Percentiles rank a stretch among this genome's conserved stretches.
Evolutionary conservation across 1,284 basidiomycete genomes (phyloP).

Genomic region (Xerocomus minutiporus): DNA sequence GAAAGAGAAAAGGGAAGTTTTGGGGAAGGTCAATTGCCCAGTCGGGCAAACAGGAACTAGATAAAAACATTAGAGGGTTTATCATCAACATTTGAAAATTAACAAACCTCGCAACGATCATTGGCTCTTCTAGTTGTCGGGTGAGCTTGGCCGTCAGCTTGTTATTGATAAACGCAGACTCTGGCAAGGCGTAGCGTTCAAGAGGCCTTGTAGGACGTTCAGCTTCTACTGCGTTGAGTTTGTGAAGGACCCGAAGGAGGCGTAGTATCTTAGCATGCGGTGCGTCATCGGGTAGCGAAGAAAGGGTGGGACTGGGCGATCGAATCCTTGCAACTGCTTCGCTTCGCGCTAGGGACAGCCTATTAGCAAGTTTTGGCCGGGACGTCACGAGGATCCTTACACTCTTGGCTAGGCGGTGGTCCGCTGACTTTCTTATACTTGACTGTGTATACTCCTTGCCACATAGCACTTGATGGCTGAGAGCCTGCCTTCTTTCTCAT

Average conservation of each 20-base stretch:
- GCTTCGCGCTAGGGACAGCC: conserved; percentile 21
- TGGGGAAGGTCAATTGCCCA: conserved; percentile 95
- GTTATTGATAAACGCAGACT: conserved; percentile 93
- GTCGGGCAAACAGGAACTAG: conserved; percentile 88
- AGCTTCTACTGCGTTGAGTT: conserved; percentile 62
- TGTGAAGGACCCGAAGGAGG: conserved; percentile 83
- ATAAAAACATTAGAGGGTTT: conserved; percentile 1
- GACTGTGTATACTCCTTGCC: conserved; percentile 87
- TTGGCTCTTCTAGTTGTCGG: conserved; percentile 96
- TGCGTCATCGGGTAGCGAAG: conserved; percentile 80
- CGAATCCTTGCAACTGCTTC: conserved; percentile 48
- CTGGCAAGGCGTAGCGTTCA: conserved; percentile 57
- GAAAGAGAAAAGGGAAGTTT: conserved; percentile 97
- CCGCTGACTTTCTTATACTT: conserved; percentile 92
- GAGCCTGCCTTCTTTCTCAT: conserved; percentile 62
- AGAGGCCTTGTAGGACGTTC: conserved; percentile 50
- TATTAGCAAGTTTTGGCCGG: conserved; percentile 19
- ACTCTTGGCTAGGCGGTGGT: conserved; percentile 60
- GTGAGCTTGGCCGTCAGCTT: conserved; percentile 97
- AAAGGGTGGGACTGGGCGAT: conserved; percentile 57
- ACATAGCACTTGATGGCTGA: conserved; percentile 68
- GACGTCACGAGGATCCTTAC: conserved; percentile 37
- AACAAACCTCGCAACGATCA: conserved; percentile 90
- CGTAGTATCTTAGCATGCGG: conserved; percentile 89
- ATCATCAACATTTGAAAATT: not conserved